A percentile compares a stretch with the other conserved stretches of the same genome.
phyloP scores from a whole-genome alignment of 495 filamentous ascomycete genomes.

The Tuber magnatum region DNA sequence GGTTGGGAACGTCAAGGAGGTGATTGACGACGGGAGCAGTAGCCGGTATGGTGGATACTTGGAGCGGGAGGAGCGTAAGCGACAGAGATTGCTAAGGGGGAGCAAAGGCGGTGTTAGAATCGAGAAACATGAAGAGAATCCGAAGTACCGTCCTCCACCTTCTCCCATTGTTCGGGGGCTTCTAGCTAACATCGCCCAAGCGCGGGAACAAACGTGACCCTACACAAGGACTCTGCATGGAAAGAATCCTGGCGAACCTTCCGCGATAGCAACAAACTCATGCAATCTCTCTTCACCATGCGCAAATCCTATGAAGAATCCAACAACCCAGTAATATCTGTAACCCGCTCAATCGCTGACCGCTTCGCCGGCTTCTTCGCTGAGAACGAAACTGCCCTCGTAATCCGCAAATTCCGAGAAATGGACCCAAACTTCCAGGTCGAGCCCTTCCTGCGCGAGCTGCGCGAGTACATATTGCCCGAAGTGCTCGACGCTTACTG shows the following conservation, averaged over 20 bases:
- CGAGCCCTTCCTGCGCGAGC: constrained; percentile 85
- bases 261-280: constrained; percentile 75
- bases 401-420: constrained; percentile 94
- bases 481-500: constrained; percentile 98
- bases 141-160: constrained; percentile 55
- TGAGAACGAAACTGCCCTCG: constrained; percentile 92
- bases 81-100: constrained; percentile 66
- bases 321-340: constrained; percentile 89
- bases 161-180: constrained; percentile 60
- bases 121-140: constrained; percentile 68
- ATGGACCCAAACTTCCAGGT: constrained; percentile 95
- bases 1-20: constrained; percentile 71
- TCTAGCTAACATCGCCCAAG: constrained; percentile 83
- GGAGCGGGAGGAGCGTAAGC: constrained; percentile 86
- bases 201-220: constrained; percentile 83
- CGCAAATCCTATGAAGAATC: constrained; percentile 86
- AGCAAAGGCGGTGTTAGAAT: constrained; percentile 48
- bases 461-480: constrained; percentile 95
- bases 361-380: constrained; percentile 91
- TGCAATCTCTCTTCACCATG: constrained; percentile 78
- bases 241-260: constrained; percentile 93
- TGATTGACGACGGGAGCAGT: constrained; percentile 94
- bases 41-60: constrained; percentile 92
- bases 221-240: constrained; percentile 95
- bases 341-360: constrained; percentile 87